Percentiles rank a stretch among this genome's conserved stretches.
These are phyloP conservation scores for Kappamyces sp. DNA, from an alignment of 192 early-diverging fungal genomes.

Conservation along the genomic window DNA sequence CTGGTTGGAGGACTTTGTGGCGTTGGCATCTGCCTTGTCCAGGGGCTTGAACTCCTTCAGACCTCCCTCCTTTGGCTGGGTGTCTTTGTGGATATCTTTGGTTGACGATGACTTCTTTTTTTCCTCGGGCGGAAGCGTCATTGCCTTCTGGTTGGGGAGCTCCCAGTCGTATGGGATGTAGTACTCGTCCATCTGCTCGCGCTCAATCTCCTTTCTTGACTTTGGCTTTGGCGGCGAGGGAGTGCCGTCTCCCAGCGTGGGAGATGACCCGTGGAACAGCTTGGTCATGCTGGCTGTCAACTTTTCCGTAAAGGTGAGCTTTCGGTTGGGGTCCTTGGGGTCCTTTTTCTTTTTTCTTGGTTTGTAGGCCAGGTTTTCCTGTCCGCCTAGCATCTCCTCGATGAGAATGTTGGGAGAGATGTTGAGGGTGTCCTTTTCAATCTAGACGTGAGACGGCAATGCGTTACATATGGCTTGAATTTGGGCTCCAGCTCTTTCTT, in stretches of 20 bases:
- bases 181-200: conserved; percentile 10
- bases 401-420: conserved; percentile 1
- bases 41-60: no score
- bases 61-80: no score
- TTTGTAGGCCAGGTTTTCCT: not conserved
- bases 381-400: conserved; percentile 9
- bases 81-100: no score
- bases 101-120: not conserved
- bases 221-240: not conserved
- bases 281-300: not conserved
- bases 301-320: conserved; percentile 9
- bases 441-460: conserved; percentile 2
- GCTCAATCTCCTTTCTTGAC: conserved; percentile 1
- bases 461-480: conserved; percentile 49
- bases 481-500: conserved; percentile 31
- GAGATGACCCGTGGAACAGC: not conserved
- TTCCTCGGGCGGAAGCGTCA: conserved; percentile 6
- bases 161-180: conserved; percentile 7
- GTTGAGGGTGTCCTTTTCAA: conserved; percentile 11
- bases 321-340: conserved; percentile 10
- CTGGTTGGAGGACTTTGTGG: no score
- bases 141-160: not conserved
- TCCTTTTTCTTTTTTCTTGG: conserved; percentile 14
- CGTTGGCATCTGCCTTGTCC: no score
- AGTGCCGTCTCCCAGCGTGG: not conserved